Conservation (phyloP, 2,329 filamentous ascomycete species). For the Fusarium bactridioides region DNA sequence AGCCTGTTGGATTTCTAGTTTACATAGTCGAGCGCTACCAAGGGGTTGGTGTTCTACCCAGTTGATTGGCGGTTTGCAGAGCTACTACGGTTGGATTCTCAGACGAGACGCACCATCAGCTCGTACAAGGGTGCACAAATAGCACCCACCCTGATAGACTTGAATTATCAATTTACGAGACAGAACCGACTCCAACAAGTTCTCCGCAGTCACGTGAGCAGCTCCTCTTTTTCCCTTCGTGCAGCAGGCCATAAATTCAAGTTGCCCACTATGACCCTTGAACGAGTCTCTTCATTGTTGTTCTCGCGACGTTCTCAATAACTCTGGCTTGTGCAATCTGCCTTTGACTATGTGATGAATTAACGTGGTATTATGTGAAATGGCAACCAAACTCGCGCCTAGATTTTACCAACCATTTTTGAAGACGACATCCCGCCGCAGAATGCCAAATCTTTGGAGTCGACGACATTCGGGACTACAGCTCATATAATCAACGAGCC, state of each 20-base stretch:
- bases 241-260: too few relatives aligned
- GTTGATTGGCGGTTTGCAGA: too few relatives aligned
- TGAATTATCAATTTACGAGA: too few relatives aligned
- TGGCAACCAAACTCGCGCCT: not conserved
- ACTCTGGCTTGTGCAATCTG: not conserved
- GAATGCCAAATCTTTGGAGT: not conserved
- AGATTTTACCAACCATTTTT: not conserved
- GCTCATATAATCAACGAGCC: not conserved
- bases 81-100: too few relatives aligned
- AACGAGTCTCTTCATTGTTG: not conserved
- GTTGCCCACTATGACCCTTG: not conserved
- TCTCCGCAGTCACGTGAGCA: not conserved
- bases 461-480: not conserved
- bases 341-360: too few relatives aligned
- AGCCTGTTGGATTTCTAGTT: not conserved
- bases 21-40: too few relatives aligned
- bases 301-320: not conserved
- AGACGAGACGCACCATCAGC: not conserved
- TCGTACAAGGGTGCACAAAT: not conserved
- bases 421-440: accelerated
- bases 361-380: not conserved
- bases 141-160: too few relatives aligned
- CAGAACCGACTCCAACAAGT: not conserved
- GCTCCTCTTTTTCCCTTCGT: not conserved
- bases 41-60: too few relatives aligned